These are phyloP conservation scores for Phytophthora foliorum DNA, from an alignment of 352 stramenopile species.

Conservation along the genomic window DNA sequence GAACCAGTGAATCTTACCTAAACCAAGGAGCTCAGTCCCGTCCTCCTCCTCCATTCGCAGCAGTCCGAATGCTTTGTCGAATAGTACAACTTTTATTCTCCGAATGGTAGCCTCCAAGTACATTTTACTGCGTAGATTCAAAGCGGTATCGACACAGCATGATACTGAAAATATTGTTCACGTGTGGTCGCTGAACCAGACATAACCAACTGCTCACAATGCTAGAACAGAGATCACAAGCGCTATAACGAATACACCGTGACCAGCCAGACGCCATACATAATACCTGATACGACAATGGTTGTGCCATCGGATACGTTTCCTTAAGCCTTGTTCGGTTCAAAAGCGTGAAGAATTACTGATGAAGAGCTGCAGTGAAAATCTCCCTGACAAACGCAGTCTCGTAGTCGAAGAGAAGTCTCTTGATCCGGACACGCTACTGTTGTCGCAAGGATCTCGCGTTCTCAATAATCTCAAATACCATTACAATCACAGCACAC, in stretches of 20 bases:
- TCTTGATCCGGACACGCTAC: constrained; percentile 13
- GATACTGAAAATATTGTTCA: not conserved
- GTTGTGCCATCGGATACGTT: constrained; percentile 3
- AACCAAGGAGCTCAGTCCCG: constrained; percentile 13
- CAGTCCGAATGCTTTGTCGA: constrained; percentile 21
- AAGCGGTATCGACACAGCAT: constrained; percentile 19
- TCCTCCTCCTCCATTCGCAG: constrained; percentile 14
- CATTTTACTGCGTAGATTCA: constrained; percentile 5
- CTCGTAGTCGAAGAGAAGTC: constrained; percentile 29
- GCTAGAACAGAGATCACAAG: not conserved
- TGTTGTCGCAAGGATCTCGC: constrained; percentile 15
- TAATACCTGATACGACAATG: constrained; percentile 33
- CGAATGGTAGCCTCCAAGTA: constrained; percentile 9
- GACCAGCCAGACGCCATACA: constrained; percentile 22
- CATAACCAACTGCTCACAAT: not conserved
- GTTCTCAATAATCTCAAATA: constrained; percentile 35
- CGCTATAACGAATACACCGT: constrained; percentile 22
- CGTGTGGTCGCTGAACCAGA: not conserved
- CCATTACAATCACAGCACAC: constrained; percentile 24
- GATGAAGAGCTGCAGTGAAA: constrained; percentile 7
- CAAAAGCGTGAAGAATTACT: constrained; percentile 17
- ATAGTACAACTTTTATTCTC: constrained; percentile 16
- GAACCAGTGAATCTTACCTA: constrained; percentile 19
- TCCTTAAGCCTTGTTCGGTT: constrained; percentile 17
- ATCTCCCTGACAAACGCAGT: constrained; percentile 15